These are phyloP conservation scores for Chytridium lagenaria DNA, from an alignment of 371 early-diverging fungal genomes.

Conservation along the genomic window DNA sequence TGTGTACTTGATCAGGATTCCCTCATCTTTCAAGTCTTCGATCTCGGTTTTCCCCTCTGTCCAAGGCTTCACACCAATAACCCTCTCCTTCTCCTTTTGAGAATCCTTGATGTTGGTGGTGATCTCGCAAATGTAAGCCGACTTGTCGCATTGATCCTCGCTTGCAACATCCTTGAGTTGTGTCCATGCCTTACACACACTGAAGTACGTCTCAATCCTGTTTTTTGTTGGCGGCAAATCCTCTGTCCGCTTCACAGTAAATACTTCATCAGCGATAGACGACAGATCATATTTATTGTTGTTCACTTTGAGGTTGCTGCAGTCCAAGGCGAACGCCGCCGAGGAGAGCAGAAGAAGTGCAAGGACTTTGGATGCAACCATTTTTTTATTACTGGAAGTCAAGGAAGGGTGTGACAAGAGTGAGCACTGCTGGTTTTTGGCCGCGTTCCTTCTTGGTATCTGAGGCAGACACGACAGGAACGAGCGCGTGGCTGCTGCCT, in stretches of 20 bases:
- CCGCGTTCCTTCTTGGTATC: background rate
- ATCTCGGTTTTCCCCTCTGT: background rate
- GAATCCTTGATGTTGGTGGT: slow-evolving; percentile 7
- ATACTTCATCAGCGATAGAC: background rate
- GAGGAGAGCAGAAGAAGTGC: background rate
- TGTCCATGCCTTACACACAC: slow-evolving; percentile 16
- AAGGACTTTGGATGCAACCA: background rate
- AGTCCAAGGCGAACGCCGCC: slow-evolving; percentile 2
- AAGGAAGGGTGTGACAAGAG: background rate
- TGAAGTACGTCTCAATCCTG: background rate
- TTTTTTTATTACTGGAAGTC: background rate
- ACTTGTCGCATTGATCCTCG: slow-evolving; percentile 19
- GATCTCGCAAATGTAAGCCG: slow-evolving; percentile 23
- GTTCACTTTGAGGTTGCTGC: background rate
- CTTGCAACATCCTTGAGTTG: background rate
- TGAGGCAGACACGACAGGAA: background rate
- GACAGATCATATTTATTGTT: slow-evolving; percentile 6
- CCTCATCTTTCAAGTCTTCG: background rate
- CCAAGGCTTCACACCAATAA: slow-evolving; percentile 6
- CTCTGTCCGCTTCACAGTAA: background rate
- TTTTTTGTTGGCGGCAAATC: slow-evolving; percentile 30
- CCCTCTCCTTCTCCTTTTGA: slow-evolving; percentile 16
- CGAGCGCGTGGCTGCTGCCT: background rate
- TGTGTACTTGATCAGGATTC: background rate
- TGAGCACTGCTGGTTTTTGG: background rate